Evolutionary conservation across 495 filamentous ascomycete species (phyloP), one percentile per base, ranked within the genome.

Genomic region (Daldinia concentrica): DNA sequence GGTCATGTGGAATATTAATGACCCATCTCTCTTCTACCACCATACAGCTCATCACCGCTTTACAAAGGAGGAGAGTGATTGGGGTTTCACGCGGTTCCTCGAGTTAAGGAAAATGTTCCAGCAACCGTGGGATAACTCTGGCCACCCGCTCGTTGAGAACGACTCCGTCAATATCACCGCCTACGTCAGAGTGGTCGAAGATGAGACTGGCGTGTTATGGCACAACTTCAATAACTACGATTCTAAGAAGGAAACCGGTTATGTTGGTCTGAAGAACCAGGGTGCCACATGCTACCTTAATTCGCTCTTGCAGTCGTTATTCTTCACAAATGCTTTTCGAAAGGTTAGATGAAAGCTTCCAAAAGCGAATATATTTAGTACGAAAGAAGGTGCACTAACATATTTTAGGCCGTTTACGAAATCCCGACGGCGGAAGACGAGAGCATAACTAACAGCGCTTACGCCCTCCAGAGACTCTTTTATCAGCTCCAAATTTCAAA

Each of bases 151-250:
- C 66, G 89, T 97, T 12, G 94, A 98, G 79, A 90, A 94, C 74
- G 92, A 97, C 55, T 85, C 87, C 30, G 93, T 91, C 55, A 95
- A 92, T 71, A 84, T 98, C 70, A 97, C 94, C 1, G 95, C 94
- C 55, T 99, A 97, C 76, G 92, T 99, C 55, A 88, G 95, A 51
- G 88, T 97, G 54, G 90, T 97, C 48, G 97, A 98, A 80, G 95
- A 99, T 78, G 95, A 97, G 32, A 99, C 95, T 3, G 95, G 95
- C 58, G 95, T 99, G n/a, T 80, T 99, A 67, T 99, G 95, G 95
- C 95, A 99, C 80, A 98, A 93, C 81, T 98, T 99, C 81, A 87
- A 91, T 73, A 96, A 98, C 82, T 99, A 99, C 74, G 95, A 99
- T 75, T 98, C 96, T 17, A 99, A 98, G 82, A 97, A 95, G 77